A percentile compares a stretch with the other conserved stretches of the same genome.
phyloP scores from a whole-genome alignment of 495 filamentous ascomycete genomes.

The Peziza echinospora region DNA sequence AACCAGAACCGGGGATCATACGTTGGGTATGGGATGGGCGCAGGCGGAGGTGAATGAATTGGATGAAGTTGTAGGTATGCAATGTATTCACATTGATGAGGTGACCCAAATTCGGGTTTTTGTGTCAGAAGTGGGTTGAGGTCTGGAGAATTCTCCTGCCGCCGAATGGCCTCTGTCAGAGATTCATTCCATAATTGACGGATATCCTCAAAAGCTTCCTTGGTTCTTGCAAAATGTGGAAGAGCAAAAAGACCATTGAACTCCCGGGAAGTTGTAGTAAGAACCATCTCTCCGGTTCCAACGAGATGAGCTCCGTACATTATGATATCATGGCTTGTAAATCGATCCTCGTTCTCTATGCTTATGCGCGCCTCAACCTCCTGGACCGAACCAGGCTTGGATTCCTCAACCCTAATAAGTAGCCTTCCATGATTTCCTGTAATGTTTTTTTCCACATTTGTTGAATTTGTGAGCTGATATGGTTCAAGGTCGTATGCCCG shows the following conservation, averaged over 20 bases:
- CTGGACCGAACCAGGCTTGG: slow-evolving; percentile 8
- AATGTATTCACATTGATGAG: slow-evolving; percentile 67
- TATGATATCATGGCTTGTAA: slow-evolving; percentile 50
- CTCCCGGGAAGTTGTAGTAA: slow-evolving; percentile 80
- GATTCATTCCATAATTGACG: slow-evolving; percentile 48
- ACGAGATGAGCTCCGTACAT: slow-evolving; percentile 71
- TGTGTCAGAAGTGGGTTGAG: slow-evolving; percentile 28
- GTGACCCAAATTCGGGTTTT: slow-evolving; percentile 33
- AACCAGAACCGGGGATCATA: slow-evolving; percentile 19
- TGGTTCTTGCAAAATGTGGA: slow-evolving; percentile 54
- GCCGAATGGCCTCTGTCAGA: slow-evolving; percentile 40
- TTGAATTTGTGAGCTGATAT: slow-evolving; percentile 8
- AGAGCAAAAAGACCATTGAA: slow-evolving; percentile 67
- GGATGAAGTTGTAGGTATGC: slow-evolving; percentile 69
- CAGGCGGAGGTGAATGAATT: slow-evolving; percentile 25
- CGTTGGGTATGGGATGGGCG: slow-evolving; percentile 8
- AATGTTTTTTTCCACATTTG: slow-evolving; percentile 7
- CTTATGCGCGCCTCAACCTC: slow-evolving; percentile 13
- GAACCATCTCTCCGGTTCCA: slow-evolving; percentile 45
- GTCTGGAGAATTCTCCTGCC: slow-evolving; percentile 30
- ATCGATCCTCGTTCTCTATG: slow-evolving; percentile 13
- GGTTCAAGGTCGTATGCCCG: slow-evolving; percentile 6
- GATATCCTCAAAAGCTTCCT: slow-evolving; percentile 42
- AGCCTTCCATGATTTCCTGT: slow-evolving; percentile 13
- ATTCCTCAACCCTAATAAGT: slow-evolving; percentile 13